Percentiles rank a stretch among this genome's conserved stretches.
Evolutionary conservation across 495 filamentous ascomycete genomes (phyloP).

Genomic region (Pyrenopolyporus hunteri): DNA sequence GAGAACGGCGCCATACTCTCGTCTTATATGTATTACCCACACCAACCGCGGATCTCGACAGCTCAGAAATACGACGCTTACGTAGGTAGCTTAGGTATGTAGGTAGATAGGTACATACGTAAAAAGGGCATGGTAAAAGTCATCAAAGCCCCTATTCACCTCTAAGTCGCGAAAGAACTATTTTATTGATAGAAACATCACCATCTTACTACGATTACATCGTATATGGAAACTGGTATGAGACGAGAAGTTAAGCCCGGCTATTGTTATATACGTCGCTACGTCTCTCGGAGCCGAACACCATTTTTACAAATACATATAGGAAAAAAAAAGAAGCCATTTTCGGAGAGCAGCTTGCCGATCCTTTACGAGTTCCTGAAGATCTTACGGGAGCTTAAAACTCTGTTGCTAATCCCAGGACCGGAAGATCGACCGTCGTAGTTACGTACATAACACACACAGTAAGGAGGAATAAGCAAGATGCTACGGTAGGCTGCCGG

Average conservation of each 20-base stretch:
- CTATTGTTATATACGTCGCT: too few species aligned
- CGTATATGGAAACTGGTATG: too few species aligned
- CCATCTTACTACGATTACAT: too few species aligned
- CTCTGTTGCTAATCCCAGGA: constrained; percentile 6
- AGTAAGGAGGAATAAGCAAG: constrained; percentile 26
- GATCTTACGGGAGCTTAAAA: constrained; percentile 20
- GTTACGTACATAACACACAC: not conserved
- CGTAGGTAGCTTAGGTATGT: too few species aligned
- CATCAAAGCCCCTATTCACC: too few species aligned
- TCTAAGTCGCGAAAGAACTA: too few species aligned
- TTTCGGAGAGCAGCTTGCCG: constrained; percentile 5
- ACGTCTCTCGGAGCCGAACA: too few species aligned
- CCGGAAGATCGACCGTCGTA: constrained; percentile 14
- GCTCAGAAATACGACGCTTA: constrained; percentile 5
- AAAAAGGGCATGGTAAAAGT: too few species aligned
- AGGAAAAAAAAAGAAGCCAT: constrained; percentile 1
- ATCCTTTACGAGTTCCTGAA: constrained; percentile 11
- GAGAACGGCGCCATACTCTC: constrained; percentile 5
- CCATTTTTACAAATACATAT: too few species aligned
- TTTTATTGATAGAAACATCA: too few species aligned
- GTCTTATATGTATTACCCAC: constrained; percentile 12
- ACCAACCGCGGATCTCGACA: constrained; percentile 10
- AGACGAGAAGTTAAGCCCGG: too few species aligned
- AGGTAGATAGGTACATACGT: not conserved
- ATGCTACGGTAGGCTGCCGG: not conserved